These are phyloP conservation scores for Zangia roseola DNA, from an alignment of 768 basidiomycete genomes.

Conservation along the genomic window DNA sequence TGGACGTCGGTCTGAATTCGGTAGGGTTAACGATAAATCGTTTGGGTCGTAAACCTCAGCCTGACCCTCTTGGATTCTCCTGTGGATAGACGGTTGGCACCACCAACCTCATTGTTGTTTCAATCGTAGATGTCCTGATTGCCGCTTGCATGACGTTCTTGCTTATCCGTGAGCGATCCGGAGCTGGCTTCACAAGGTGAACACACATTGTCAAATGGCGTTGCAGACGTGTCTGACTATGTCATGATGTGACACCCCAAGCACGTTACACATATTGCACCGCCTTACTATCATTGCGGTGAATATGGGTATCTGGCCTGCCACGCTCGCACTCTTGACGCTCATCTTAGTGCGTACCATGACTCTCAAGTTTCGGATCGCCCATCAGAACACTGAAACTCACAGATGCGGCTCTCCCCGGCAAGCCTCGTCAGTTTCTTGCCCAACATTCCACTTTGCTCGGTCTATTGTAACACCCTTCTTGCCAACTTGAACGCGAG, in stretches of 20 bases:
- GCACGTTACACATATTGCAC: constrained; percentile 7
- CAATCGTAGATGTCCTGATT: not conserved
- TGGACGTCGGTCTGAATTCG: too few relatives aligned
- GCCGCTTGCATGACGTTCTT: not conserved
- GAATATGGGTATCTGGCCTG: constrained; percentile 44
- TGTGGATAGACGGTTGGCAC: not conserved
- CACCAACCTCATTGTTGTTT: not conserved
- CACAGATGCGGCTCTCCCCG: not conserved
- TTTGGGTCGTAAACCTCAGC: too few relatives aligned
- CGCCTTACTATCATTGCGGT: constrained; percentile 6
- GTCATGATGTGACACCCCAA: too few relatives aligned
- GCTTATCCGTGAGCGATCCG: not conserved
- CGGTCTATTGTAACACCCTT: not conserved
- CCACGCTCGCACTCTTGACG: constrained; percentile 45
- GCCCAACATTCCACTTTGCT: not conserved
- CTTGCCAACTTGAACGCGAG: not conserved
- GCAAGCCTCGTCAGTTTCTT: not conserved
- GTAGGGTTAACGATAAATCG: too few relatives aligned
- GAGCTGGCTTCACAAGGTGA: not conserved
- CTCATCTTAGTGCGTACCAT: constrained; percentile 40
- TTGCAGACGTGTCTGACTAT: too few relatives aligned
- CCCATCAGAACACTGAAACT: too few relatives aligned
- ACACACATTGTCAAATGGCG: too few relatives aligned
- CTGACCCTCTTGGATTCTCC: too few relatives aligned
- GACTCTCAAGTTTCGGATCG: too few relatives aligned